phyloP scores from a whole-genome alignment of 225 moss, liverwort and hornwort species.

The Lunularia cruciata region DNA sequence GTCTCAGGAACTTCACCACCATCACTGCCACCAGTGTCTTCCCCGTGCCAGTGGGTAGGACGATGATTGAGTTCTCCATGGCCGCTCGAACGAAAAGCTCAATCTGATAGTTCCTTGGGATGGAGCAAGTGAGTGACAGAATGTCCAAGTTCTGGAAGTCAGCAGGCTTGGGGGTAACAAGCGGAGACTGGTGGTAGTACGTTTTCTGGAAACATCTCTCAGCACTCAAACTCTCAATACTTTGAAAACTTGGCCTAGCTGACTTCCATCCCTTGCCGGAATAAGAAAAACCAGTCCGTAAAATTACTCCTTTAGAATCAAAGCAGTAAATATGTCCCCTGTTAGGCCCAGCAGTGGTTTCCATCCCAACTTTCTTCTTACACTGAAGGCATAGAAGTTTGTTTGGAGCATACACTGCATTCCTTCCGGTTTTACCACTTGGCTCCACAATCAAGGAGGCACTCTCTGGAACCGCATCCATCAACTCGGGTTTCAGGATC shows the following conservation, averaged over 20 bases:
- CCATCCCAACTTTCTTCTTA: conserved; percentile 14
- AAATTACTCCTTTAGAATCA: neutral
- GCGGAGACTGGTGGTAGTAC: neutral
- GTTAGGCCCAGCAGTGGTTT: conserved; percentile 19
- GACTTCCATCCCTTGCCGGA: neutral
- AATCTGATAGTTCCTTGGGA: conserved; percentile 34
- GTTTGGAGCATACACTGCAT: conserved; percentile 4
- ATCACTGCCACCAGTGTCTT: conserved; percentile 38
- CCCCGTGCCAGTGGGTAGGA: conserved; percentile 32
- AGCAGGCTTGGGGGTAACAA: conserved; percentile 7
- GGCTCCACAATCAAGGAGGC: neutral
- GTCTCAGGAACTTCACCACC: conserved; percentile 23
- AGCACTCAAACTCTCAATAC: neutral
- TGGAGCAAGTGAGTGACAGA: conserved; percentile 11
- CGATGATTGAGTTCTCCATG: conserved; percentile 23
- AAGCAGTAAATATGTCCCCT: conserved; percentile 23
- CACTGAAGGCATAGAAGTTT: conserved; percentile 7
- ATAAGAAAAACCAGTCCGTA: no score
- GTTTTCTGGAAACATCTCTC: neutral
- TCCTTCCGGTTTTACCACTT: neutral
- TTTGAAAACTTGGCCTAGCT: neutral
- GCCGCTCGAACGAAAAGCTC: conserved; percentile 35
- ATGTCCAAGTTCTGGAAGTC: conserved; percentile 18
- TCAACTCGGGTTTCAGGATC: conserved; percentile 27
- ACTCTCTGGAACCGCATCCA: neutral